A percentile compares a stretch with the other conserved stretches of the same genome.
phyloP scores from a whole-genome alignment of 129 eudicot species.

The Tagetes erecta region DNA sequence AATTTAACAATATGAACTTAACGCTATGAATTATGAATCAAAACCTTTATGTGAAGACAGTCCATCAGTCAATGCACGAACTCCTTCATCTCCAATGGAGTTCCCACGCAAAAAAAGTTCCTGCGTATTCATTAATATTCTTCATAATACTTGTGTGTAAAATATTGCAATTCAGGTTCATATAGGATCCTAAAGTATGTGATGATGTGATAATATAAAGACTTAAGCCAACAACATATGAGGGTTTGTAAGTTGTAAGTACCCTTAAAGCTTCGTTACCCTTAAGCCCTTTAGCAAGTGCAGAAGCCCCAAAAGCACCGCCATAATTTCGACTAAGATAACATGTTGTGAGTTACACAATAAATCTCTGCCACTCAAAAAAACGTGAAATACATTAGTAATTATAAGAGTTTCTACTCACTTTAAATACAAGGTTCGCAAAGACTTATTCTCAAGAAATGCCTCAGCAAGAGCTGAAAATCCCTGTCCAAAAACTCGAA shows the following conservation, averaged over 20 bases:
- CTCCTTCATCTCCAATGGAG: conserved; percentile 94
- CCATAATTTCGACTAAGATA: conserved; percentile 88
- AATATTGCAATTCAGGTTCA: conserved; percentile 21
- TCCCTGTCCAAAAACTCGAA: conserved; percentile 77
- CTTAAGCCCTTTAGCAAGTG: conserved; percentile 90
- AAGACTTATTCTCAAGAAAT: conserved; percentile 68
- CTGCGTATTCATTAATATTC: conserved; percentile 37
- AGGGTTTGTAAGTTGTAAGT: conserved; percentile 6
- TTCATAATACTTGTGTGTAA: too few species aligned
- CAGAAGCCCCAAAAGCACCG: conserved; percentile 90
- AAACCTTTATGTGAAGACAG: conserved; percentile 72
- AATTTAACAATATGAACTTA: background rate
- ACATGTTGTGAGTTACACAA: conserved; percentile 12
- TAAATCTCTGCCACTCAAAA: background rate
- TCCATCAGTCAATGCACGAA: conserved; percentile 75
- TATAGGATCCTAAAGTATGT: conserved; percentile 4
- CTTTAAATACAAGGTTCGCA: conserved; percentile 69
- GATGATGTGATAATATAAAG: background rate
- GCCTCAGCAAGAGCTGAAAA: conserved; percentile 91
- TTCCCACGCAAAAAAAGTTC: conserved; percentile 87
- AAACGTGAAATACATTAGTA: background rate
- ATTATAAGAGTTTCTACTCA: conserved; percentile 40
- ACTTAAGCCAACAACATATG: conserved; percentile 6
- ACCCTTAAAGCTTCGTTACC: conserved; percentile 91
- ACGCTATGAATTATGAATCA: conserved; percentile 5